Conservation (phyloP, 1,284 basidiomycete species). For the Rugosomyces carneus region DNA sequence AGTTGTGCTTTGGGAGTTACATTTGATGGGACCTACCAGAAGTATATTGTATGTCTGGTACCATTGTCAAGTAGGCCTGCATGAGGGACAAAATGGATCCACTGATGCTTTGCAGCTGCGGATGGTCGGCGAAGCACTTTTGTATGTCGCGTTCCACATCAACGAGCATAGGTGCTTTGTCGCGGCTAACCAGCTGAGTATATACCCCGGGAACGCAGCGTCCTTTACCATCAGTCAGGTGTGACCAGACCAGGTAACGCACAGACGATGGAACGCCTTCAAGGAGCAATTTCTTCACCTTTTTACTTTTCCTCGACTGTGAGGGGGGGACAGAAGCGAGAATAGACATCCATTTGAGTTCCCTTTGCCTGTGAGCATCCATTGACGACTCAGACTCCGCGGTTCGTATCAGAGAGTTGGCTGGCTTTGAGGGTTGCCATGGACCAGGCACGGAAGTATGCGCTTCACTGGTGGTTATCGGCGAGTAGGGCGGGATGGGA, state of each 20-base stretch:
- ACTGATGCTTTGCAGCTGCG: slow-evolving; percentile 46
- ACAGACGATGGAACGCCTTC: slow-evolving; percentile 82
- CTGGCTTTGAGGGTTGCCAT: slow-evolving; percentile 6
- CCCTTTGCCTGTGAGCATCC: slow-evolving; percentile 71
- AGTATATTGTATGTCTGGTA: slow-evolving; percentile 73
- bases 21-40: slow-evolving; percentile 31
- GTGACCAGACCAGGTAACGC: slow-evolving; percentile 81
- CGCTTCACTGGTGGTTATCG: slow-evolving; percentile 16
- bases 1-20: slow-evolving; percentile 1
- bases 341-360: slow-evolving; percentile 69
- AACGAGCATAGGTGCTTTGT: slow-evolving; percentile 41
- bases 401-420: slow-evolving; percentile 3
- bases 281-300: slow-evolving; percentile 72
- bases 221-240: slow-evolving; percentile 70
- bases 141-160: slow-evolving; percentile 61
- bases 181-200: slow-evolving; percentile 54
- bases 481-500: slow-evolving; percentile 23
- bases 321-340: slow-evolving; percentile 58
- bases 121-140: slow-evolving; percentile 44
- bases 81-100: slow-evolving; percentile 53
- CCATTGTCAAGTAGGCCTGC: slow-evolving; percentile 74
- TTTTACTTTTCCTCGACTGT: slow-evolving; percentile 76
- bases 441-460: slow-evolving; percentile 3
- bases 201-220: slow-evolving; percentile 69
- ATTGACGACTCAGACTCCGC: slow-evolving; percentile 24